These are phyloP conservation scores for Rhododendron ovatum DNA, from an alignment of 148 eudicot species.

Conservation along the genomic window DNA sequence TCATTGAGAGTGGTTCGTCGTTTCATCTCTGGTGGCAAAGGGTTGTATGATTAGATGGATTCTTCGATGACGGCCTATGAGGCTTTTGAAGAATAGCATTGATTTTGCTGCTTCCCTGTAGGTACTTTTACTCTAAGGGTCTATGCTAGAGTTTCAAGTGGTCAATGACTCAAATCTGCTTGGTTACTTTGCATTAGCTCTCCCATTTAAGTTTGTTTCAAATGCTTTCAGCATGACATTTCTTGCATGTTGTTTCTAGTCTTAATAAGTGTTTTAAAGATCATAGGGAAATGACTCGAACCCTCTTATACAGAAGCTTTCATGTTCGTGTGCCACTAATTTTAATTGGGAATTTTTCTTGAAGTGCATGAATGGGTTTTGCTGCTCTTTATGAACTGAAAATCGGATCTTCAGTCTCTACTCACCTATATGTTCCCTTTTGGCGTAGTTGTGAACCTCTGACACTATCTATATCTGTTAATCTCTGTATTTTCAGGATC, in stretches of 20 bases:
- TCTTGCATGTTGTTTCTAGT: neutral
- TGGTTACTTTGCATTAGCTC: neutral
- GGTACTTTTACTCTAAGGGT: neutral
- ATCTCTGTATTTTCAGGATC: neutral
- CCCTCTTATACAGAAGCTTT: neutral
- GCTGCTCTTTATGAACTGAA: neutral
- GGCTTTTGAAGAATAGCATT: neutral
- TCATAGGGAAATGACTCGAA: neutral
- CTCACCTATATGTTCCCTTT: neutral
- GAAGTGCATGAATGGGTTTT: neutral
- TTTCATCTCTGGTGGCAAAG: neutral
- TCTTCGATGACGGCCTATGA: neutral
- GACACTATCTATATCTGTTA: neutral
- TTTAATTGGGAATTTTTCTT: neutral
- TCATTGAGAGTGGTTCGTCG: neutral
- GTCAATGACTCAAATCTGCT: neutral
- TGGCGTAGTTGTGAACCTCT: neutral
- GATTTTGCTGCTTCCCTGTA: neutral
- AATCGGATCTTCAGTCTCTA: neutral
- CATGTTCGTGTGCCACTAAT: neutral
- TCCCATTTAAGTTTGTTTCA: neutral
- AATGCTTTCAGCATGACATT: neutral
- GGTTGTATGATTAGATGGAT: neutral
- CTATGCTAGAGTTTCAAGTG: neutral
- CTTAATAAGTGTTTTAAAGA: neutral